phyloP scores from a whole-genome alignment of 2,329 filamentous ascomycete genomes.

The Trichophyton schoenleinii region DNA sequence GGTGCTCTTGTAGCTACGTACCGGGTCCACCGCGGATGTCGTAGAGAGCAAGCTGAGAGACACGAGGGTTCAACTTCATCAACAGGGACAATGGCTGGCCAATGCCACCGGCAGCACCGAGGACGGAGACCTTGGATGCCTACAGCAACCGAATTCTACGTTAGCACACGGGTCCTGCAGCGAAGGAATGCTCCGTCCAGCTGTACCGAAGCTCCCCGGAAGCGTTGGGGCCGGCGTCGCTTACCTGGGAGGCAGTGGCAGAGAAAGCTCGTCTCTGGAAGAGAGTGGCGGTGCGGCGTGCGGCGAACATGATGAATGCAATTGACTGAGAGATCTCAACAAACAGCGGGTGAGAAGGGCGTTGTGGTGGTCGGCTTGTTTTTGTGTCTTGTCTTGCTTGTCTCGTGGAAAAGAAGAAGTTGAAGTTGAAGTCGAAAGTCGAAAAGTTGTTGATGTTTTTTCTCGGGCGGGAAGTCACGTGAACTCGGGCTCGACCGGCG shows the following conservation, averaged over 20 bases:
- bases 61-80: slow-evolving; percentile 95
- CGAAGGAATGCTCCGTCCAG: not conserved
- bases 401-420: not conserved
- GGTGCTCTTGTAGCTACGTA: slow-evolving; percentile 31
- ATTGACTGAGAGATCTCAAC: slow-evolving; percentile 9
- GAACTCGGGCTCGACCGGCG: not conserved
- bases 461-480: not conserved
- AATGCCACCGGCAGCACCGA: slow-evolving; percentile 95
- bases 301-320: slow-evolving; percentile 57
- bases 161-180: not conserved
- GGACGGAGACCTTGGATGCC: slow-evolving; percentile 94
- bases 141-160: slow-evolving; percentile 28
- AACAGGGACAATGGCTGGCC: slow-evolving; percentile 95
- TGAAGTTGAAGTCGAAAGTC: not conserved
- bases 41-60: slow-evolving; percentile 89
- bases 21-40: slow-evolving; percentile 91
- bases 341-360: slow-evolving; percentile 7
- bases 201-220: slow-evolving; percentile 2
- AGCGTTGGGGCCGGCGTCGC: slow-evolving; percentile 9
- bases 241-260: slow-evolving; percentile 63
- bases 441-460: slow-evolving; percentile 9
- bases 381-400: slow-evolving; percentile 6
- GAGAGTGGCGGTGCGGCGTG: slow-evolving; percentile 42
- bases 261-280: slow-evolving; percentile 71
- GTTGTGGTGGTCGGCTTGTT: slow-evolving; percentile 12